Base-by-base conservation (phyloP, 345 rosid genomes). In the Litchi chinensis region DNA sequence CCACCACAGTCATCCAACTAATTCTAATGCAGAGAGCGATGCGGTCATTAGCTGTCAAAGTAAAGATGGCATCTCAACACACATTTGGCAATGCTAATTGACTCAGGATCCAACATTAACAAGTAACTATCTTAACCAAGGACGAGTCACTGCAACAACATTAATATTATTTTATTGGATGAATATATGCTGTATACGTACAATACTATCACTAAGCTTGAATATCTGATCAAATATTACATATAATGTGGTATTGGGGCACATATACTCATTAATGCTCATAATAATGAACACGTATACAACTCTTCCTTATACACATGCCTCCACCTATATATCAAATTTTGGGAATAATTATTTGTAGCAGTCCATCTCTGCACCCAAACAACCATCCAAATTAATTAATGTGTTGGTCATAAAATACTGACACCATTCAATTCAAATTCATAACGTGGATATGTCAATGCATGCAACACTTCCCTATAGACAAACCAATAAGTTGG, bases 311-410 rank as follows among this genome's bases (percentile, higher is more conserved):
- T 32, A 2, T 32, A 32, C 37, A 32, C 52, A 15, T n/a, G 59
- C 48, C 78, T 68, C 81, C 80, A 70, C 54, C 70, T 12, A 48
- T 32, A 65, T 65, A 85, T 93, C 90, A 89, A 32, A 85, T 78
- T 85, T 93, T 91, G 24, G 93, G 93, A 73, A 91, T 82, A 71
- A 84, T 80, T 63, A 93, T 72, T 60, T 80, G 89, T 71, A 92
- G 85, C 68, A 92, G 32, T 62, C 97, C 94, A 80, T 89, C 79
- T 76, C 94, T 92, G 91, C 83, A 68, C 48, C 86, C 78, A 70
- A 22, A 26, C 70, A 79, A 68, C 46, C 19, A 62, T 26, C 32
- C 9, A 66, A 28, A 70, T 22, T 21, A 60, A 60, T 83, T 52
- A 86, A 63, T 59, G 46, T 15, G 60, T 65, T 19, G 68, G 63